Evolutionary conservation across 768 basidiomycete genomes (phyloP).

Genomic region (Psilocybe sp.): DNA sequence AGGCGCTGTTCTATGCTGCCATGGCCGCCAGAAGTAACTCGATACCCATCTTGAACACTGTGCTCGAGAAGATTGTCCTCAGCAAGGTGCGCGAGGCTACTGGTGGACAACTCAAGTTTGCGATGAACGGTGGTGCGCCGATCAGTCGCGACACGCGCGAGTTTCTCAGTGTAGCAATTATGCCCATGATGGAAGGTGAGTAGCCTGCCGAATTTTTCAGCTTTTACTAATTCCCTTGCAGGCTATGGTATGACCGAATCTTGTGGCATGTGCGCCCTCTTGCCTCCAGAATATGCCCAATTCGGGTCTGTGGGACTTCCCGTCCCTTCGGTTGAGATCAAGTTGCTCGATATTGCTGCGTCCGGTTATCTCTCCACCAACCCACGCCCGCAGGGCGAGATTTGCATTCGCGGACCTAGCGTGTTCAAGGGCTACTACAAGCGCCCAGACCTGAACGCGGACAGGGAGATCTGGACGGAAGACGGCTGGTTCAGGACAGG

Average conservation of each 20-base stretch:
- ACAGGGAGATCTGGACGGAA: slow-evolving; percentile 69
- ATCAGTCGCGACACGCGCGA: slow-evolving; percentile 79
- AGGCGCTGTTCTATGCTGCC: slow-evolving; percentile 68
- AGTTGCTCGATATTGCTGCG: slow-evolving; percentile 70
- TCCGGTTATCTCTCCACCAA: slow-evolving; percentile 74
- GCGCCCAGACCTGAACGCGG: slow-evolving; percentile 77
- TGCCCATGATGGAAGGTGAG: slow-evolving; percentile 74
- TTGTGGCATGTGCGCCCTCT: slow-evolving; percentile 74
- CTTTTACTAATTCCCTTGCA: slow-evolving; percentile 20
- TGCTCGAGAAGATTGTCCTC: slow-evolving; percentile 71
- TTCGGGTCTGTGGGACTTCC: slow-evolving; percentile 73
- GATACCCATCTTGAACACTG: slow-evolving; percentile 50
- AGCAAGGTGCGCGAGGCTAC: slow-evolving; percentile 67
- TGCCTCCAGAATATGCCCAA: slow-evolving; percentile 70
- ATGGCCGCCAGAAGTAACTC: slow-evolving; percentile 62
- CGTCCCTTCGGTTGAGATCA: slow-evolving; percentile 79
- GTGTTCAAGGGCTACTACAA: slow-evolving; percentile 86
- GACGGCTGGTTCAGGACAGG: slow-evolving; percentile 92
- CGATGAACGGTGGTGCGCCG: slow-evolving; percentile 76
- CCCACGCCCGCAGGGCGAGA: slow-evolving; percentile 74
- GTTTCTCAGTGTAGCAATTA: slow-evolving; percentile 70
- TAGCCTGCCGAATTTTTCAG: not conserved
- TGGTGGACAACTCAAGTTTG: slow-evolving; percentile 73
- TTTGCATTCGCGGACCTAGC: slow-evolving; percentile 77
- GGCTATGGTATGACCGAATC: slow-evolving; percentile 91